Percentiles rank a stretch among this genome's conserved stretches.
phyloP scores from a whole-genome alignment of 2,329 filamentous ascomycete species.

The Fusarium sp. region DNA sequence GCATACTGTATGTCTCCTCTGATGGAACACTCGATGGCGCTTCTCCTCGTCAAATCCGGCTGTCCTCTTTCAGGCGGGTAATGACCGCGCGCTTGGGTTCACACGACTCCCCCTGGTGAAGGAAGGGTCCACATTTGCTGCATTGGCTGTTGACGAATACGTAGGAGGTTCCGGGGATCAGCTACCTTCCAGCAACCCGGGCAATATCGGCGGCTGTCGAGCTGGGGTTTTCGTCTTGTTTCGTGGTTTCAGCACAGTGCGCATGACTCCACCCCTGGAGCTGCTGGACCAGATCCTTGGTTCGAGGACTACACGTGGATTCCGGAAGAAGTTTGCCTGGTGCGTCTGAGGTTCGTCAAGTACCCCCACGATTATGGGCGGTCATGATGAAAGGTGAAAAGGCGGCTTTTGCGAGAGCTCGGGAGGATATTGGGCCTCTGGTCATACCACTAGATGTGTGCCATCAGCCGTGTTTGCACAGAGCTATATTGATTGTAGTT shows the following conservation, averaged over 20 bases:
- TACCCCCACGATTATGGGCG: background rate
- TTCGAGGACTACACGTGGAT: slow-evolving; percentile 10
- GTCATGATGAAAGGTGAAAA: background rate
- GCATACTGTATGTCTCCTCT: background rate
- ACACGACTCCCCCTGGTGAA: slow-evolving; percentile 9
- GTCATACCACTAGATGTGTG: background rate
- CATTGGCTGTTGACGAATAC: slow-evolving; percentile 22
- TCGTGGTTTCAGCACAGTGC: slow-evolving; percentile 18
- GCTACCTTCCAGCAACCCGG: slow-evolving; percentile 9
- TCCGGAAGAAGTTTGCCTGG: background rate
- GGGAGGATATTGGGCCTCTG: background rate
- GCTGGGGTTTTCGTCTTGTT: background rate
- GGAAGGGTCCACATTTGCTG: slow-evolving; percentile 14
- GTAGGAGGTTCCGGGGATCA: slow-evolving; percentile 17
- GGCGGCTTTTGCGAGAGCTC: background rate
- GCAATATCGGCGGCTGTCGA: slow-evolving; percentile 11
- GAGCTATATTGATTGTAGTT: background rate
- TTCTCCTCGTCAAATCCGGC: background rate
- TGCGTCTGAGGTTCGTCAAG: background rate
- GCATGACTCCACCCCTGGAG: slow-evolving; percentile 8
- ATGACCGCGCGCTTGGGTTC: slow-evolving; percentile 2
- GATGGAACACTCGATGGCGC: background rate
- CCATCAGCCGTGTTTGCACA: background rate
- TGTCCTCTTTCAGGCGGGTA: background rate
- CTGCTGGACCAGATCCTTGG: slow-evolving; percentile 15